Evolutionary conservation across 257 asterid genomes (phyloP).

Genomic region (Petunia axillaris): DNA sequence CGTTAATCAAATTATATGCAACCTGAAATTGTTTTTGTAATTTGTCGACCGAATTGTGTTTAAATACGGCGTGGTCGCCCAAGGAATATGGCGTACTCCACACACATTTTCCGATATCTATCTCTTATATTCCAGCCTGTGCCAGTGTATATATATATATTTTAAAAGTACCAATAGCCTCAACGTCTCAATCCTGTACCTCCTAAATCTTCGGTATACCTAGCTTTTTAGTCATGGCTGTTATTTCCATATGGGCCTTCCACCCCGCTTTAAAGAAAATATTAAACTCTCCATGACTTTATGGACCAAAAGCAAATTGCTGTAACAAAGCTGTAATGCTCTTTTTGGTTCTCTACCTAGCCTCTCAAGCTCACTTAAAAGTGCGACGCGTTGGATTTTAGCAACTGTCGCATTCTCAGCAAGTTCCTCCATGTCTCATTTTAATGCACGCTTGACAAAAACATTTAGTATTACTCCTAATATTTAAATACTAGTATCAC

Average conservation of each 20-base stretch:
- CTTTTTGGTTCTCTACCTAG: not conserved
- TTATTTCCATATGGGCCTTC: too few species aligned
- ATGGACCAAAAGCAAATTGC: not conserved
- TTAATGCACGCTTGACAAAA: too few species aligned
- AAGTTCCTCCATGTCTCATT: not conserved
- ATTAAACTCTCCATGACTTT: too few species aligned
- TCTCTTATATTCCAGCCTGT: constrained; percentile 36
- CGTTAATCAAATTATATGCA: too few species aligned
- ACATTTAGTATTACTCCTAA: too few species aligned
- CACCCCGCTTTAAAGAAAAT: too few species aligned
- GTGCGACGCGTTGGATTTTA: not conserved
- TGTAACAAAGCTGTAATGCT: constrained; percentile 36
- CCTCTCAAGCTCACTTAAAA: not conserved
- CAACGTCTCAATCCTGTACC: not conserved
- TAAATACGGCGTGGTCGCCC: too few species aligned
- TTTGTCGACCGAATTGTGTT: too few species aligned
- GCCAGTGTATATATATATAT: not conserved
- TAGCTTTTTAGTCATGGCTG: too few species aligned
- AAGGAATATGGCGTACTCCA: not conserved
- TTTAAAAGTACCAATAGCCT: not conserved
- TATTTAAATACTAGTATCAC: not conserved
- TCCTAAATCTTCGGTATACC: constrained; percentile 10
- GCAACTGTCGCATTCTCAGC: constrained; percentile 30
- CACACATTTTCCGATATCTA: constrained; percentile 28
- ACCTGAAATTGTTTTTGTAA: too few species aligned